phyloP scores from a whole-genome alignment of 2,329 filamentous ascomycete species.

The Exserohilum rostratum region DNA sequence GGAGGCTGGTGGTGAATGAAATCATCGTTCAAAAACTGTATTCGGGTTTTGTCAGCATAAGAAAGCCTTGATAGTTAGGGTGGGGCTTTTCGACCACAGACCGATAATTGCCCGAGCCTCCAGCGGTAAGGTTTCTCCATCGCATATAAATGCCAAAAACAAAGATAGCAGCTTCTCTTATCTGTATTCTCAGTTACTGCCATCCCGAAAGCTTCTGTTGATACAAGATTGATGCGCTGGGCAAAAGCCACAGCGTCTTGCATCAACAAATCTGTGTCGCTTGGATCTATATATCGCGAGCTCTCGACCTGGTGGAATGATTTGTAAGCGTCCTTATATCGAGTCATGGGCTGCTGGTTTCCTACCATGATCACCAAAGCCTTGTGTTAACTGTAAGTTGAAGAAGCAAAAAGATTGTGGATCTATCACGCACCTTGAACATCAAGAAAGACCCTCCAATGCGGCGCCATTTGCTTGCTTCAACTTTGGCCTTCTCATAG shows the following conservation, averaged over 20 bases:
- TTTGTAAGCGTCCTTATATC: neutral
- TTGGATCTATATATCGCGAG: neutral
- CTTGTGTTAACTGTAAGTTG: neutral
- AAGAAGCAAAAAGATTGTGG: neutral
- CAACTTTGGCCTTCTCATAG: neutral
- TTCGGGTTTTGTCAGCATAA: neutral
- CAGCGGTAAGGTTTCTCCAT: neutral
- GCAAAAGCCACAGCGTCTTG: neutral
- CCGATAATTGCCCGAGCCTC: neutral
- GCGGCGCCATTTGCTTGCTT: neutral
- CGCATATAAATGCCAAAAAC: neutral
- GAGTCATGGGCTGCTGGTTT: neutral
- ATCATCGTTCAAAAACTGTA: neutral
- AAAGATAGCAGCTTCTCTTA: neutral
- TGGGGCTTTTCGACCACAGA: neutral
- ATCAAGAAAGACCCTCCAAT: neutral
- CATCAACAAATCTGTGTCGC: neutral
- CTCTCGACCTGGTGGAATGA: neutral
- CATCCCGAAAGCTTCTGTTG: neutral
- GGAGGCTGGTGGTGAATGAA: neutral
- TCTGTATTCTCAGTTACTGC: neutral
- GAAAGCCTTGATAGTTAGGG: too few species aligned
- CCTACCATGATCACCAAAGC: neutral
- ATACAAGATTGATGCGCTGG: neutral
- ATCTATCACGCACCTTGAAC: neutral